Base-by-base conservation (phyloP, 2,329 filamentous ascomycete species). In the Delphinella strobiligena region DNA sequence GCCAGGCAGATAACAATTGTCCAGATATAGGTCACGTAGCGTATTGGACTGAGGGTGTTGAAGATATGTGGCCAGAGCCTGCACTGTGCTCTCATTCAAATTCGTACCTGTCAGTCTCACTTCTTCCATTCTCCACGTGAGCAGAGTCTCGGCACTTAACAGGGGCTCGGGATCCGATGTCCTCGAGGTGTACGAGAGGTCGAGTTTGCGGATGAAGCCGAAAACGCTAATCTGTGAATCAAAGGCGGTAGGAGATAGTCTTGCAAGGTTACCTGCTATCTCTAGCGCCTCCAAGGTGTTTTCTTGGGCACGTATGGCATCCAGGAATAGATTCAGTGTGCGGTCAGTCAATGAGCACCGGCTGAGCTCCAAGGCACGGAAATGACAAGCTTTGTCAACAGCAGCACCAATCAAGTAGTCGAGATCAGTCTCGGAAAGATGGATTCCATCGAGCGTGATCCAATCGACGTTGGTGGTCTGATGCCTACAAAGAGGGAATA, bases 401-500 rank as follows among this genome's bases (percentile, higher is more conserved):
- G 78, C 74, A n/a, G 78, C 77, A 47, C 78, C 77, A 33, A 82
- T 75, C 34, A 80, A 51, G 47, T 73, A 73, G 45, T 83, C 80
- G 38, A 83, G 61, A 56, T 84, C 80, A 0, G 75, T 75, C 39
- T 84, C 80, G 31, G 76, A 78, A n/a, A 84, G 68, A 44, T 74
- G 70, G 45, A 83, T 79, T 10, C 77, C 77, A 44, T 76, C 82
- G 43, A 84, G 59, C 16, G 74, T 68, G 38, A 84, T 71, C 79
- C 80, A 84, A 53, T 81, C 76, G 14, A 83, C 74, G 49, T 77
- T 80, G 0, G 80, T 83, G 17, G 77, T 66, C 49, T 80, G 72
- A 45, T 74, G 71, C 46, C 75, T 75, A 57, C 77, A 82, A 4
- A 83, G 61, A 1, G 79, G 77, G 48, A 80, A 77, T 4, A 84